Conservation (phyloP, 1,284 basidiomycete genomes). For the Microstroma glucosiphilum region DNA sequence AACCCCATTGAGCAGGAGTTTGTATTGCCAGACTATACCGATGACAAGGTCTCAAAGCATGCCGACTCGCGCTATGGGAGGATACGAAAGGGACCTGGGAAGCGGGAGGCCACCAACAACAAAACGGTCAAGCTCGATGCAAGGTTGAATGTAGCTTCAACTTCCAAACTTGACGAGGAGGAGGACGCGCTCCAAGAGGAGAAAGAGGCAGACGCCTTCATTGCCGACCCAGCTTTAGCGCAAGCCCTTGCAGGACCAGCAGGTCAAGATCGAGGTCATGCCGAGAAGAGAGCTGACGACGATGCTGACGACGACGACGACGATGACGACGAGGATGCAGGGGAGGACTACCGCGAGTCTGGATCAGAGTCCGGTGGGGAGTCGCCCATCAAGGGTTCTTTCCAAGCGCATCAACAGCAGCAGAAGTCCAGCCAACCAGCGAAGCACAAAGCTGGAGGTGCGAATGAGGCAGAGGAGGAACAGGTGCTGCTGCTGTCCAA, state of each 20-base stretch:
- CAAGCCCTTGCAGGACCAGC: background rate
- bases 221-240: background rate
- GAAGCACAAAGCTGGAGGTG: background rate
- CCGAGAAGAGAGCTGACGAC: background rate
- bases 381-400: background rate
- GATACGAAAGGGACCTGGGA: slow-evolving; percentile 15
- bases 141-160: background rate
- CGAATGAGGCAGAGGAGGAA: slow-evolving; percentile 10
- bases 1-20: slow-evolving; percentile 78
- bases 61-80: background rate
- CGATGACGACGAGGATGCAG: slow-evolving; percentile 24
- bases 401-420: slow-evolving; percentile 7
- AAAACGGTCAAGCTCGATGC: background rate
- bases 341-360: slow-evolving; percentile 1
- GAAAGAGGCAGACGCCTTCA: slow-evolving; percentile 1
- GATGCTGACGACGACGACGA: slow-evolving; percentile 3
- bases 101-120: slow-evolving; percentile 16
- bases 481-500: slow-evolving; percentile 80
- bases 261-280: background rate
- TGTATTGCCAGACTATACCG: slow-evolving; percentile 77
- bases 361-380: background rate
- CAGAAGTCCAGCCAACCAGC: slow-evolving; percentile 10
- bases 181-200: slow-evolving; percentile 6
- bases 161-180: background rate
- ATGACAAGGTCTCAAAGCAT: slow-evolving; percentile 19